Evolutionary conservation across 495 filamentous ascomycete genomes (phyloP).

Genomic region (Paragyromitra xinjiangensis): DNA sequence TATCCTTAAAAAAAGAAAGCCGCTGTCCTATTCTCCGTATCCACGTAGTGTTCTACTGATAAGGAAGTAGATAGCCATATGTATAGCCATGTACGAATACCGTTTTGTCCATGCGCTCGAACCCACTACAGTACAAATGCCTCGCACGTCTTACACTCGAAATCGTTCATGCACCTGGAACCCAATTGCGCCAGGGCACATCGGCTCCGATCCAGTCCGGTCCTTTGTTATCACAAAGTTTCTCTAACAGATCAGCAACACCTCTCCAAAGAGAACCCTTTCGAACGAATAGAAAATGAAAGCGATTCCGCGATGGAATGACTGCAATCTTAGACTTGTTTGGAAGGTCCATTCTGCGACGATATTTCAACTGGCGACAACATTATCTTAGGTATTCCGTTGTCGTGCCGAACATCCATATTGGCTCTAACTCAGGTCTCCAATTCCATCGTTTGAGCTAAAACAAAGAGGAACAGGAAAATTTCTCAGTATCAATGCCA

Average conservation of each 20-base stretch:
- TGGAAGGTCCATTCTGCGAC: conserved; percentile 21
- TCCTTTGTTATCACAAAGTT: conserved; percentile 28
- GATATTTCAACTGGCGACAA: conserved; percentile 14
- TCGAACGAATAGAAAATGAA: conserved; percentile 37
- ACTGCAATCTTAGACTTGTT: conserved; percentile 23
- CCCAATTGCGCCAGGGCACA: conserved; percentile 43
- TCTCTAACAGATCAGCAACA: conserved; percentile 17
- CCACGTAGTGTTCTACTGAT: conserved; percentile 49
- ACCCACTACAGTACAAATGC: conserved; percentile 29
- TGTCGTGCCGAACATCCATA: conserved; percentile 23
- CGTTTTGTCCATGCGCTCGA: conserved; percentile 43
- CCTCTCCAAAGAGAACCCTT: conserved; percentile 6
- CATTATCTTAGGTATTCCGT: conserved; percentile 8
- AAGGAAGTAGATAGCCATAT: conserved; percentile 47
- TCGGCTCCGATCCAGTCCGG: conserved; percentile 6
- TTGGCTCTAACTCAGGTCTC: not conserved
- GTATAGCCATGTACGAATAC: conserved; percentile 35
- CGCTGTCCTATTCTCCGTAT: conserved; percentile 43
- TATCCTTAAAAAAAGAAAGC: conserved; percentile 49
- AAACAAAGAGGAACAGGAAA: conserved; percentile 14
- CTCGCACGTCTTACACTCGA: conserved; percentile 32
- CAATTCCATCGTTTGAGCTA: not conserved
- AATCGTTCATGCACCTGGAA: conserved; percentile 42
- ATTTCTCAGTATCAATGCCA: not conserved
- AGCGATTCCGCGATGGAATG: conserved; percentile 33